Evolutionary conservation across 192 early-diverging fungal genomes (phyloP).

Genomic region (Backusella liffmaniae): DNA sequence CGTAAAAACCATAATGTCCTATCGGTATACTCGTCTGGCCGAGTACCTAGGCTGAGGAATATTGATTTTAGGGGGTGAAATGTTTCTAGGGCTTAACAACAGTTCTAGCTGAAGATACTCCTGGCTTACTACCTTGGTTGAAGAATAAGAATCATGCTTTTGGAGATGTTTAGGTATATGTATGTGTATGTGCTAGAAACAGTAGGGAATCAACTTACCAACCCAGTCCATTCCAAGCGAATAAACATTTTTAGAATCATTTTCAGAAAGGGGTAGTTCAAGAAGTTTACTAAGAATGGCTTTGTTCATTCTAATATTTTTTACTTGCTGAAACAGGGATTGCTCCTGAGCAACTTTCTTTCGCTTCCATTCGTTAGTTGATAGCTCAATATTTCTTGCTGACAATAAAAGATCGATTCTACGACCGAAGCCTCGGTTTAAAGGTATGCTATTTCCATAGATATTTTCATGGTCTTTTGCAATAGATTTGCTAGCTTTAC

Average conservation of each 20-base stretch:
- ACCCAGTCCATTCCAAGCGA: constrained; percentile 20
- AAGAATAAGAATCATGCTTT: too few species aligned
- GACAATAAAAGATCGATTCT: constrained; percentile 18
- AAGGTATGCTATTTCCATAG: constrained; percentile 14
- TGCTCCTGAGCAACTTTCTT: constrained; percentile 14
- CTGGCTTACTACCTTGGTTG: too few species aligned
- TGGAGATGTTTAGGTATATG: constrained; percentile 13
- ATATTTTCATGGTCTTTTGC: constrained; percentile 18
- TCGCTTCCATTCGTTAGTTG: constrained; percentile 14
- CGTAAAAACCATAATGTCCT: too few species aligned
- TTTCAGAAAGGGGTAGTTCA: constrained; percentile 13
- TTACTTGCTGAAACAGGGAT: constrained; percentile 16
- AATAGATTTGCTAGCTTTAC: constrained; percentile 18
- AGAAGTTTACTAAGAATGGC: constrained; percentile 20
- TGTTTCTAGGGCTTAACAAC: too few species aligned
- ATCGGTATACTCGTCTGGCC: too few species aligned
- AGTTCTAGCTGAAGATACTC: too few species aligned
- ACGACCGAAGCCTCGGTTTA: constrained; percentile 15
- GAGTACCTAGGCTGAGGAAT: too few species aligned
- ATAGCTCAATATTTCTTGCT: constrained; percentile 17
- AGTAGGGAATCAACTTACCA: constrained; percentile 13
- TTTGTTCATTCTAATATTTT: constrained; percentile 21
- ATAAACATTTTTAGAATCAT: constrained; percentile 14
- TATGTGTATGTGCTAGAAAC: constrained; percentile 14
- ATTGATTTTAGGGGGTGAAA: too few species aligned